Evolutionary conservation across 306 rosid species (phyloP), one percentile per base, ranked within the genome.

Genomic region (Benincasa hispida): DNA sequence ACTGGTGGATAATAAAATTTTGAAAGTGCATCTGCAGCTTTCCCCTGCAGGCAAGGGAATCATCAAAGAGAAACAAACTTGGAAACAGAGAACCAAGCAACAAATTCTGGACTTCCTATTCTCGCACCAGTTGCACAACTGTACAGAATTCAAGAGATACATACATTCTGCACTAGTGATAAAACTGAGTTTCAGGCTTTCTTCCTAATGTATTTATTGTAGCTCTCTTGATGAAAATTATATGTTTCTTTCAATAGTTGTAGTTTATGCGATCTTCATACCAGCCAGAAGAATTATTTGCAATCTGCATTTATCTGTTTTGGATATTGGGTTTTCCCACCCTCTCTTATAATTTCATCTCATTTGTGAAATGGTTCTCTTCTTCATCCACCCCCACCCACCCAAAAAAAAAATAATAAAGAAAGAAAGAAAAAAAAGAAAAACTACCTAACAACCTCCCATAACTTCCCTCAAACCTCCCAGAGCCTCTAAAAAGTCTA

Each of bases 1-100:
- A 92, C 95, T 14, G 99, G 99, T 79, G 99, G 99, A 84, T 90
- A 94, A 74, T 89, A 88, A 75, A 92, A 90, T 81, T 92, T 88
- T 32, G 95, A 87, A 79, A 94, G 93, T 54, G 93, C 89, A 87
- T 94, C 97, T 77, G 97, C 95, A 51, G 97, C 92, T 77, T 87
- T 77, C 47, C 82, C 84, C 99, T 94, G 90, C 84, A 83, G 73
- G 75, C 81, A 45, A 76, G 48, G 41, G 59, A 76, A 68, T 72
- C 62, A 8, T 78, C n/a, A 1, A 37, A 35, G 75, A 75, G 72
- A 82, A 72, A 63, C 56, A 77, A 59, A 83, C 67, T 76, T 60
- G 27, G 58, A 78, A 17, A 56, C 34, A 58, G 35, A 25, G 54
- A 56, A 14, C 15, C 59, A 50, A 18, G 24, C 58, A 48, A 66